These are phyloP conservation scores for Kwoniella bestiolae DNA, from an alignment of 768 basidiomycete species.

Conservation along the genomic window DNA sequence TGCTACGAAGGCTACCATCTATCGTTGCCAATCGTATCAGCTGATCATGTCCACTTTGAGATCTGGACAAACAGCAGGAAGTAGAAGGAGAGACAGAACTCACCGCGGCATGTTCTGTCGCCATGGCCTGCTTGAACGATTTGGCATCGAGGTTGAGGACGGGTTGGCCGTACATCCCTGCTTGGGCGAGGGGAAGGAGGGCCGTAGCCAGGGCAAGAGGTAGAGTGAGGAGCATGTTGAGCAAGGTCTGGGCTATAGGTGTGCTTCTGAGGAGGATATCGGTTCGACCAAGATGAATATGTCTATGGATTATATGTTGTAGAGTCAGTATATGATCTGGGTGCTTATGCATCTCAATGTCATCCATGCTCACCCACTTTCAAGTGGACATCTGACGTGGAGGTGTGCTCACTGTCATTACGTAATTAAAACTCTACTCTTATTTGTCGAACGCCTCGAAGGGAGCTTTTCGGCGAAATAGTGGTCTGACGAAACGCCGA, in stretches of 20 bases:
- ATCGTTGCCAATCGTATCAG: neutral
- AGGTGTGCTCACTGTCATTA: too few relatives aligned
- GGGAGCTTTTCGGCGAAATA: neutral
- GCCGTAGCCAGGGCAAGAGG: conserved; percentile 13
- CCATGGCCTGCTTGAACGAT: conserved; percentile 48
- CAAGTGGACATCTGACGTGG: conserved; percentile 28
- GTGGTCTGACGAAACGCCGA: conserved; percentile 17
- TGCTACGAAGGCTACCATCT: conserved; percentile 86
- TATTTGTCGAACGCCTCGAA: too few relatives aligned
- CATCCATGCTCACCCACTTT: neutral
- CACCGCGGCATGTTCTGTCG: conserved; percentile 50
- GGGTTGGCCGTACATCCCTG: conserved; percentile 50
- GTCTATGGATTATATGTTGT: neutral
- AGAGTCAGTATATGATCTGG: too few relatives aligned
- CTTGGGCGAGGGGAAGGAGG: conserved; percentile 20
- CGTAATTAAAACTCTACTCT: conserved; percentile 11
- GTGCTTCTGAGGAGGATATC: neutral
- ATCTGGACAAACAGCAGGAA: too few relatives aligned
- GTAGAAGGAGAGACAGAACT: conserved; percentile 3
- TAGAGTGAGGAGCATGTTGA: conserved; percentile 7
- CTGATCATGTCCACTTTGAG: neutral
- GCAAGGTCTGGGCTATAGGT: neutral
- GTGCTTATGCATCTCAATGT: neutral
- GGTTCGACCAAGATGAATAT: neutral
- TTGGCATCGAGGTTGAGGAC: conserved; percentile 51